phyloP scores from a whole-genome alignment of 371 early-diverging fungal species.

The Mortierella sp. region DNA sequence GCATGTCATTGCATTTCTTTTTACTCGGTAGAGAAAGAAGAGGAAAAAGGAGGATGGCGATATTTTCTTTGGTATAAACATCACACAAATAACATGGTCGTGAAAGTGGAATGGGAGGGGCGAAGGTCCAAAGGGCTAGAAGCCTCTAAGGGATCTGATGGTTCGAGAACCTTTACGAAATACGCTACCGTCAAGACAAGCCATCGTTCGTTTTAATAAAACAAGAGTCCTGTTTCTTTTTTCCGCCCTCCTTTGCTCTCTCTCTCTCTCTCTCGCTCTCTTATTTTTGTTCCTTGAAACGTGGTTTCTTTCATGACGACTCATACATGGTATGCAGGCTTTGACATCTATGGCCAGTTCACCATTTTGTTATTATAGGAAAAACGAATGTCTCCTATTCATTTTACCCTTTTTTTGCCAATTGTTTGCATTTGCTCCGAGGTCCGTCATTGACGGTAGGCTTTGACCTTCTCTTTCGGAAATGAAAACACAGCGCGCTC shows the following conservation, averaged over 20 bases:
- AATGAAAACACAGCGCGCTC: too few relatives aligned
- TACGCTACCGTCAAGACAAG: background rate
- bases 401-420: too few relatives aligned
- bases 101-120: background rate
- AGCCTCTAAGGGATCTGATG: background rate
- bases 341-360: too few relatives aligned
- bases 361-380: too few relatives aligned
- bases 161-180: background rate
- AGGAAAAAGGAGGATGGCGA: background rate
- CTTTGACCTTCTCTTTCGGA: too few relatives aligned
- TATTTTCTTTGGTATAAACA: background rate
- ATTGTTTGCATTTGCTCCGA: too few relatives aligned
- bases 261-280: background rate
- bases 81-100: background rate
- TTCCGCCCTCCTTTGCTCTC: background rate
- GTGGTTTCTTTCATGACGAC: conserved; percentile 4
- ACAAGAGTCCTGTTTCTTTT: background rate
- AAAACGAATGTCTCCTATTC: too few relatives aligned
- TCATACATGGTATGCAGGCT: too few relatives aligned
- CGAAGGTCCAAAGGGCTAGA: background rate
- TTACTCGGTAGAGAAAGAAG: background rate
- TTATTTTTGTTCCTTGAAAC: background rate
- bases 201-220: background rate
- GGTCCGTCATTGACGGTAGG: too few relatives aligned
- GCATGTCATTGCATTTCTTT: too few relatives aligned